Conservation (phyloP, 2,329 filamentous ascomycete species). For the Talaromyces sp. region DNA sequence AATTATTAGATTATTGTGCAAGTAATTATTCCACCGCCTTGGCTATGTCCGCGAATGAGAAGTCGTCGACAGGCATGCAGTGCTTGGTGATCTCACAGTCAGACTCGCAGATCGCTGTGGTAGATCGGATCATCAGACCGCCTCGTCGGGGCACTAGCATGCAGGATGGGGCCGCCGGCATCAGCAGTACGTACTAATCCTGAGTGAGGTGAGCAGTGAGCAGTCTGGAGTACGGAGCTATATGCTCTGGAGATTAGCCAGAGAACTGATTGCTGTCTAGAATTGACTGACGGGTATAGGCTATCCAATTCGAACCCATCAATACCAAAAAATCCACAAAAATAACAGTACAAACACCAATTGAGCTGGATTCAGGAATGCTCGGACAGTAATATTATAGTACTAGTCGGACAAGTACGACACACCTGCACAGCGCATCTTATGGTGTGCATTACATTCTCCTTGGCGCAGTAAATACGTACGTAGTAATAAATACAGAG, state of each 20-base stretch:
- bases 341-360: neutral
- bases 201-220: neutral
- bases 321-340: neutral
- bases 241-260: neutral
- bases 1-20: neutral
- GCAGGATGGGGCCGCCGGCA: neutral
- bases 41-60: neutral
- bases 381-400: neutral
- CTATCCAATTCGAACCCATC: neutral
- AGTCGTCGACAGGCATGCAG: neutral
- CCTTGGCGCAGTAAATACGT: too few species aligned
- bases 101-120: neutral
- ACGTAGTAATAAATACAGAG: too few species aligned
- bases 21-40: neutral
- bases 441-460: neutral
- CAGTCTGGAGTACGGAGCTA: too few species aligned
- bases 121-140: slow-evolving; percentile 1
- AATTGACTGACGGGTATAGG: neutral
- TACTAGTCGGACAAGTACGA: neutral
- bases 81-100: neutral
- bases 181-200: neutral
- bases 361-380: neutral
- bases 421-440: neutral
- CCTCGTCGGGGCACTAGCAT: neutral
- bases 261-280: too few species aligned